Conservation (phyloP, 176 grass and related monocot species). For the Luzula sylvatica region DNA sequence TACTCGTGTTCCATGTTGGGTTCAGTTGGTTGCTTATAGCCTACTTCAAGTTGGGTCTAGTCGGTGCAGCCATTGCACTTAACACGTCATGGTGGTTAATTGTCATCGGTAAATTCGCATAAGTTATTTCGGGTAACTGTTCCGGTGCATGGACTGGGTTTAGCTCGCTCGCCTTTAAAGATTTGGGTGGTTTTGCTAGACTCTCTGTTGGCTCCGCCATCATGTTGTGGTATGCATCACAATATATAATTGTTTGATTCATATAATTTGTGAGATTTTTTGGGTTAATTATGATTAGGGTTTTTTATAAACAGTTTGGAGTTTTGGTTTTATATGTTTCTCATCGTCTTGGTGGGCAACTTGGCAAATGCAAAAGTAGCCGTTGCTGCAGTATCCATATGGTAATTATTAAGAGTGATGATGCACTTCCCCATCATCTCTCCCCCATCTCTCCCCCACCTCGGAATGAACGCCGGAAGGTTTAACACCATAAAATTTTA, state of each 20-base stretch:
- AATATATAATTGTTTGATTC: not conserved
- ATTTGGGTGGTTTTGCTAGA: slow-evolving; percentile 41
- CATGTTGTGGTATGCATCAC: slow-evolving; percentile 56
- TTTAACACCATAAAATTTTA: too few relatives aligned
- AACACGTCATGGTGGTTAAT: slow-evolving; percentile 74
- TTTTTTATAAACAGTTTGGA: slow-evolving; percentile 39
- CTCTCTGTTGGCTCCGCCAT: slow-evolving; percentile 79
- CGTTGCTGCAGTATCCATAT: slow-evolving; percentile 76
- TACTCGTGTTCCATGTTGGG: slow-evolving; percentile 36
- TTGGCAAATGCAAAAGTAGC: slow-evolving; percentile 60
- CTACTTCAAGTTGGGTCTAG: slow-evolving; percentile 37
- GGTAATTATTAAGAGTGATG: slow-evolving; percentile 37
- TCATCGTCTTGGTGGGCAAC: slow-evolving; percentile 73
- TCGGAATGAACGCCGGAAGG: too few relatives aligned
- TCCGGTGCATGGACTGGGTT: slow-evolving; percentile 81
- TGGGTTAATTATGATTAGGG: not conserved
- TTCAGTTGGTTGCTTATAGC: slow-evolving; percentile 53
- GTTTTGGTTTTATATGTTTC: slow-evolving; percentile 81
- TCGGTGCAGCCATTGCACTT: slow-evolving; percentile 59
- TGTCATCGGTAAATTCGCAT: slow-evolving; percentile 39
- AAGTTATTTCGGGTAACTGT: slow-evolving; percentile 53
- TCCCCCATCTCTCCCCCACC: too few relatives aligned
- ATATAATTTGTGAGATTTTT: not conserved
- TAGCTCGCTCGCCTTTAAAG: slow-evolving; percentile 44
- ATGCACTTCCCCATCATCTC: too few relatives aligned